These are phyloP conservation scores for Fragosphaeria purpurea DNA, from an alignment of 2,329 filamentous ascomycete species.

Conservation along the genomic window DNA sequence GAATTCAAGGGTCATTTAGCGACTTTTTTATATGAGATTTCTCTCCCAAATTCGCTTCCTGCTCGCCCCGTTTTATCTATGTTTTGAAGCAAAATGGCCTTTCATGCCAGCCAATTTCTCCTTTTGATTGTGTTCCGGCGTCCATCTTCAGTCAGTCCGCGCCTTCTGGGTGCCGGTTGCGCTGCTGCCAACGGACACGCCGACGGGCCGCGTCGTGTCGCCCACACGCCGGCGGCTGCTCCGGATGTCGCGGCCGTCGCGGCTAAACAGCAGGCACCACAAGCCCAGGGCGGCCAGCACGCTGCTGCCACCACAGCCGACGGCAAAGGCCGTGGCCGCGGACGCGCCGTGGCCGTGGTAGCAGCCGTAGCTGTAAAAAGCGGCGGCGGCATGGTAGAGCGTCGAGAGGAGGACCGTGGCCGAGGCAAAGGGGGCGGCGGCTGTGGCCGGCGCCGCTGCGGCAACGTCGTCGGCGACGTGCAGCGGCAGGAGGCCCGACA, in stretches of 20 bases:
- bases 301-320: slow-evolving; percentile 44
- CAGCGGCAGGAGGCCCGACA: slow-evolving; percentile 62
- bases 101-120: too few species aligned
- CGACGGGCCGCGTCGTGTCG: slow-evolving; percentile 30
- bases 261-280: slow-evolving; percentile 44
- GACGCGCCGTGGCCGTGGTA: slow-evolving; percentile 48
- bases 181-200: slow-evolving; percentile 28
- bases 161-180: slow-evolving; percentile 23
- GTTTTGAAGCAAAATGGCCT: too few species aligned
- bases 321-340: slow-evolving; percentile 50
- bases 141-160: neutral
- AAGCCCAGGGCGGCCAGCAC: slow-evolving; percentile 51
- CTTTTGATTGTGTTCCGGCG: too few species aligned
- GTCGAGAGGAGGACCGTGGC: slow-evolving; percentile 58
- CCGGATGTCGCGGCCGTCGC: slow-evolving; percentile 25
- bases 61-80: too few species aligned
- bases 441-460: slow-evolving; percentile 36
- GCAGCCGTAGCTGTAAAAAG: slow-evolving; percentile 59
- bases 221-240: slow-evolving; percentile 28
- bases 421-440: slow-evolving; percentile 51
- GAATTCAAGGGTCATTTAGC: too few species aligned
- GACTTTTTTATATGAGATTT: too few species aligned
- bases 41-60: too few species aligned
- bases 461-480: slow-evolving; percentile 28
- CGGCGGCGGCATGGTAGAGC: slow-evolving; percentile 51